Evolutionary conservation across 345 rosid genomes (phyloP).

Genomic region (Populus tremula): DNA sequence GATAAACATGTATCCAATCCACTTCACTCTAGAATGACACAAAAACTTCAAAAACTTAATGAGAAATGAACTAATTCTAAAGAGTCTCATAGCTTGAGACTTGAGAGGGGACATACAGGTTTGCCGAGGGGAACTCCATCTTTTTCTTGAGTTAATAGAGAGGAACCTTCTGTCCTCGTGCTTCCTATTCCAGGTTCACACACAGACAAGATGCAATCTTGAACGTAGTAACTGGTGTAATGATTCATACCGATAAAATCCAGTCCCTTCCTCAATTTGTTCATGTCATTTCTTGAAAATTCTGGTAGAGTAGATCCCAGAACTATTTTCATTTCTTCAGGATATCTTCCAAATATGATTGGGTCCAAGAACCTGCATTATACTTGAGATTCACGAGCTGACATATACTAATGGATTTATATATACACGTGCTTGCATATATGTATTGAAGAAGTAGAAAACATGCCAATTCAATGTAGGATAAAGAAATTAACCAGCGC

Average conservation of each 20-base stretch:
- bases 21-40: constrained; percentile 6
- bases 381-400: background rate
- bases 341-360: constrained; percentile 16
- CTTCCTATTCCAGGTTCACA: constrained; percentile 5
- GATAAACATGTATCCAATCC: constrained; percentile 48
- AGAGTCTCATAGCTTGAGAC: background rate
- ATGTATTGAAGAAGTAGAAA: background rate
- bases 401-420: background rate
- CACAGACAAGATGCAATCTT: constrained; percentile 15
- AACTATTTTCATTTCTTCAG: constrained; percentile 18
- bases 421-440: background rate
- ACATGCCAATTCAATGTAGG: background rate
- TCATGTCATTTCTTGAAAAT: constrained; percentile 8
- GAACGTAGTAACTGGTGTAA: constrained; percentile 12
- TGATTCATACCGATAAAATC: constrained; percentile 23
- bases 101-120: constrained; percentile 3
- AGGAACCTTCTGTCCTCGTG: constrained; percentile 16
- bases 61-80: too few species aligned
- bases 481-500: constrained; percentile 11
- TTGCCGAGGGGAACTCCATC: constrained; percentile 12
- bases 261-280: constrained; percentile 10
- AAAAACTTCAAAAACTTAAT: background rate
- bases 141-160: background rate
- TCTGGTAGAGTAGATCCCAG: constrained; percentile 10
- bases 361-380: constrained; percentile 23